Percentiles rank a stretch among this genome's conserved stretches.
Conservation (phyloP, 2,329 filamentous ascomycete species). For the Penicillium sp. region DNA sequence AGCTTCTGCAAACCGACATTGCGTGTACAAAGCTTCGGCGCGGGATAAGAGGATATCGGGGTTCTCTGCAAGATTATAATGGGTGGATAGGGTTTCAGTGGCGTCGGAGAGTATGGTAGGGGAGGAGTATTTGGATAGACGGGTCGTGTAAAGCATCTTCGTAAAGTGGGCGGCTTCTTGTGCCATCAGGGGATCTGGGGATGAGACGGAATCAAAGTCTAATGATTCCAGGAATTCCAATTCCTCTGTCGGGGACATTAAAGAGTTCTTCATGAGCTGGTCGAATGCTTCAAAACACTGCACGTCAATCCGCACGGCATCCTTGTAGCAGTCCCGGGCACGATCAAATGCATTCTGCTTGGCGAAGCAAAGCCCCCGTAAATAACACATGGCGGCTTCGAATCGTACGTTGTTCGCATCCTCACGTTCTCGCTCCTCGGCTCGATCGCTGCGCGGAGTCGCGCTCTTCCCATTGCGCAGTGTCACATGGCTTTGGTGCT, state of each 20-base stretch:
- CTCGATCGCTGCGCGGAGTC: conserved; percentile 53
- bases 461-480: conserved; percentile 47
- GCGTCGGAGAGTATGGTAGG: conserved; percentile 78
- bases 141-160: conserved; percentile 92
- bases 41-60: conserved; percentile 86
- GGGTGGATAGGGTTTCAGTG: conserved; percentile 85
- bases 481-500: conserved; percentile 57
- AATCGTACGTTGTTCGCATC: conserved; percentile 75
- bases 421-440: conserved; percentile 63
- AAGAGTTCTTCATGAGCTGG: conserved; percentile 92
- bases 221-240: conserved; percentile 84
- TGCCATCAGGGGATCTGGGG: conserved; percentile 63
- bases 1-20: conserved; percentile 88
- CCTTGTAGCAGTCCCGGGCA: conserved; percentile 97
- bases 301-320: conserved; percentile 92
- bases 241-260: conserved; percentile 86
- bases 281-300: conserved; percentile 98
- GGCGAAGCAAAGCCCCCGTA: conserved; percentile 89
- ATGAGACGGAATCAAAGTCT: conserved; percentile 79
- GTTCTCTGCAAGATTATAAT: conserved; percentile 84
- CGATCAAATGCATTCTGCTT: conserved; percentile 97
- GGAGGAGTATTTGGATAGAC: conserved; percentile 91
- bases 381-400: conserved; percentile 95
- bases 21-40: conserved; percentile 88
- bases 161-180: conserved; percentile 93